phyloP scores from a whole-genome alignment of 768 basidiomycete genomes.

The Lentinus tigrinus region DNA sequence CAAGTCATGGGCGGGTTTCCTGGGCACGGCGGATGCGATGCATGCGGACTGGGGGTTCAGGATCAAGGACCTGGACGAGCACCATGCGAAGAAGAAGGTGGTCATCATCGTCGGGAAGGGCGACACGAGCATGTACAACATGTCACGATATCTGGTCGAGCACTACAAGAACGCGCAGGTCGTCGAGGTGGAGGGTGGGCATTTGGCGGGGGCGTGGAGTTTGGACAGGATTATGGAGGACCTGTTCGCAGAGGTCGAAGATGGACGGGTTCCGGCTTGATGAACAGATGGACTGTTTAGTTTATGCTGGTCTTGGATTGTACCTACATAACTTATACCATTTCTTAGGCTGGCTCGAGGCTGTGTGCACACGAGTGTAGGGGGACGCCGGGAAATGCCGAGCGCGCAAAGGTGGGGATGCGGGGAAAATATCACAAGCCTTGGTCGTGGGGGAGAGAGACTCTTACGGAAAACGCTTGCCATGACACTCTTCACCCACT shows the following conservation, averaged over 20 bases:
- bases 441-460: neutral
- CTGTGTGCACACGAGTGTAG: too few relatives aligned
- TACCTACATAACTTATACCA: too few relatives aligned
- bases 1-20: constrained; percentile 52
- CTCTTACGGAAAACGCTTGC: neutral
- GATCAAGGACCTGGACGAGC: constrained; percentile 45
- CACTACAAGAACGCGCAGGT: constrained; percentile 44
- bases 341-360: too few relatives aligned
- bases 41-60: constrained; percentile 50
- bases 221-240: constrained; percentile 47
- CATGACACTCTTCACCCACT: constrained; percentile 67
- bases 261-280: too few relatives aligned
- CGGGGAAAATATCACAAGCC: constrained; percentile 17
- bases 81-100: constrained; percentile 44
- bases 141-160: constrained; percentile 48
- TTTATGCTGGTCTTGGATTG: neutral
- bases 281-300: neutral
- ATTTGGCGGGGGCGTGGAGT: constrained; percentile 44
- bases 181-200: constrained; percentile 46
- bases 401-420: neutral
- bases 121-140: constrained; percentile 32
- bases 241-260: neutral
- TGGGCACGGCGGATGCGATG: constrained; percentile 39
- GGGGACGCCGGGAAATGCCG: constrained; percentile 1
- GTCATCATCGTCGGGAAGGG: constrained; percentile 42